These are phyloP conservation scores for Leptodontidium sp. DNA, from an alignment of 2,329 filamentous ascomycete genomes.

Conservation along the genomic window DNA sequence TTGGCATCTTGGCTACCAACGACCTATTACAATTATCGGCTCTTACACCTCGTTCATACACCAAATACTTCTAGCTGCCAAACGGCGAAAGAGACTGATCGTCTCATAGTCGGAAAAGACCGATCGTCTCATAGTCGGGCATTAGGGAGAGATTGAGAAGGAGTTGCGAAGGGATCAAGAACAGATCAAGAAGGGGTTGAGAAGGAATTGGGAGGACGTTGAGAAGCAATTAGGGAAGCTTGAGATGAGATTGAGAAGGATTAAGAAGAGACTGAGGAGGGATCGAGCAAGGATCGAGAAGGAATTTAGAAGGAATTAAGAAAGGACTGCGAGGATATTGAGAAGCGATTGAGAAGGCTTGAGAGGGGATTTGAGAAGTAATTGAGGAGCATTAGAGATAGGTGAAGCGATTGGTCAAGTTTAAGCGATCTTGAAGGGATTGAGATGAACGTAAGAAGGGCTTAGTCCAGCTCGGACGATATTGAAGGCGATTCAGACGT, in stretches of 20 bases:
- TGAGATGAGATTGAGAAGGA: slow-evolving; percentile 9
- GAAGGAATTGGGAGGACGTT: not conserved
- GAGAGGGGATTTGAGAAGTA: slow-evolving; percentile 9
- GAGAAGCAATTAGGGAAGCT: slow-evolving; percentile 9
- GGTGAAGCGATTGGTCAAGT: slow-evolving; percentile 7
- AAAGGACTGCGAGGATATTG: slow-evolving; percentile 6
- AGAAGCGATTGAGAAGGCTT: slow-evolving; percentile 11
- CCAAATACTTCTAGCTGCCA: slow-evolving; percentile 15
- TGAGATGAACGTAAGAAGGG: slow-evolving; percentile 11
- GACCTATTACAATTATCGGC: slow-evolving; percentile 5
- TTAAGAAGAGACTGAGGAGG: slow-evolving; percentile 8
- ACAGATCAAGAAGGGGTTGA: not conserved
- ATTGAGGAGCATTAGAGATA: slow-evolving; percentile 10
- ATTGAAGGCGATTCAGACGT: slow-evolving; percentile 14
- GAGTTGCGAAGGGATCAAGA: too few species aligned
- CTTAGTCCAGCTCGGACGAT: slow-evolving; percentile 11
- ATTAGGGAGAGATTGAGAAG: slow-evolving; percentile 8
- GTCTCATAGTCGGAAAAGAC: not conserved
- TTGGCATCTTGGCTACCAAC: slow-evolving; percentile 11
- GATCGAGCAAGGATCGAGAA: slow-evolving; percentile 15
- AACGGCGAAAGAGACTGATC: slow-evolving; percentile 12
- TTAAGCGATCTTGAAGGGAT: slow-evolving; percentile 4
- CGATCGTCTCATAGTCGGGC: not conserved
- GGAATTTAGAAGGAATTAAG: slow-evolving; percentile 3
- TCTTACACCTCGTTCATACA: slow-evolving; percentile 13